phyloP scores from a whole-genome alignment of 192 early-diverging fungal species.

The Cetraspora pellucida region DNA sequence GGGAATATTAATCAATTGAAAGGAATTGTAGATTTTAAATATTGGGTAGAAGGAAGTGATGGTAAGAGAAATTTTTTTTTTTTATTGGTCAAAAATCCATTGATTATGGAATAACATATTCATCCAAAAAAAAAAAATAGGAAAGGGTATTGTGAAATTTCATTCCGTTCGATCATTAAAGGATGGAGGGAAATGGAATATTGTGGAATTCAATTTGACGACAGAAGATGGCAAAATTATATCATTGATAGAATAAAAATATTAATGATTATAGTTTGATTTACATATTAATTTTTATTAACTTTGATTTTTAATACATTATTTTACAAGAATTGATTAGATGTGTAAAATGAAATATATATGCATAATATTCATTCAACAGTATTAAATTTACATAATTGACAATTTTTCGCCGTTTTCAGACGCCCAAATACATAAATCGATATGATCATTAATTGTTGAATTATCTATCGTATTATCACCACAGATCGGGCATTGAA shows the following conservation, averaged over 20 bases:
- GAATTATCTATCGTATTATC: conserved; percentile 19
- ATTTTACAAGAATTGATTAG: too few relatives aligned
- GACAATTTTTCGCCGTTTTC: neutral
- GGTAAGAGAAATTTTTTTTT: conserved; percentile 29
- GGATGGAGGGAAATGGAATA: conserved; percentile 11
- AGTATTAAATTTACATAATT: too few relatives aligned
- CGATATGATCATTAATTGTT: conserved; percentile 46
- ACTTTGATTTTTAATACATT: too few relatives aligned
- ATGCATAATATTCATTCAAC: too few relatives aligned
- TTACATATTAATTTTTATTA: too few relatives aligned
- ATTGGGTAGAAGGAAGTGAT: conserved; percentile 53
- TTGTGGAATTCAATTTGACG: conserved; percentile 28
- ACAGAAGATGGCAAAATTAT: conserved; percentile 27
- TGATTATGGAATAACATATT: too few relatives aligned
- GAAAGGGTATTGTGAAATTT: conserved; percentile 29
- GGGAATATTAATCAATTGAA: conserved; percentile 65
- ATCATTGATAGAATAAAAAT: neutral
- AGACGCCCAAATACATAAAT: conserved; percentile 39
- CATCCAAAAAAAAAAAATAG: neutral
- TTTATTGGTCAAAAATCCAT: too few relatives aligned
- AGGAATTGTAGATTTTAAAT: conserved; percentile 57
- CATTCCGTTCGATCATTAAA: conserved; percentile 18
- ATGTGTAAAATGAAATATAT: too few relatives aligned
- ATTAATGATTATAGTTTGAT: neutral
- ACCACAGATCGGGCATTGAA: conserved; percentile 40